phyloP scores from a whole-genome alignment of 371 early-diverging fungal genomes.

The Saksenaea vasiformis region DNA sequence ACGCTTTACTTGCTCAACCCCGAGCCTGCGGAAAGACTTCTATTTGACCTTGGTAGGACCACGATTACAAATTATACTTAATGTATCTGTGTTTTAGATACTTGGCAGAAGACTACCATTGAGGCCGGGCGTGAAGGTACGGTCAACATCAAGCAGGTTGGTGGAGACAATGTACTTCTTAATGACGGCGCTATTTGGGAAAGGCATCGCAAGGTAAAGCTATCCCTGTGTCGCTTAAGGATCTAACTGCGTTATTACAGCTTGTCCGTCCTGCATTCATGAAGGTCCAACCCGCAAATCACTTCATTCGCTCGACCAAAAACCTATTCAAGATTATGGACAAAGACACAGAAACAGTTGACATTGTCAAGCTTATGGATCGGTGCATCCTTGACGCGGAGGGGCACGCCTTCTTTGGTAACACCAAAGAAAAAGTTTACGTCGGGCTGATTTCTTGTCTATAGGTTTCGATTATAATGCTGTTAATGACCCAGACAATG shows the following conservation, averaged over 20 bases:
- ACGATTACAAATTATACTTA: background rate
- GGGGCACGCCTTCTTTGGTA: slow-evolving; percentile 41
- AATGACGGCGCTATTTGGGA: background rate
- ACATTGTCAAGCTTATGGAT: slow-evolving; percentile 25
- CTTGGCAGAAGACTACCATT: slow-evolving; percentile 1
- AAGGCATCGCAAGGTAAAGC: background rate
- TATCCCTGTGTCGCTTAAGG: background rate
- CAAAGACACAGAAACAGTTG: slow-evolving; percentile 6
- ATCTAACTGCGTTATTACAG: slow-evolving; percentile 7
- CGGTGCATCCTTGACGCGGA: slow-evolving; percentile 38
- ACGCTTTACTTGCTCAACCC: background rate
- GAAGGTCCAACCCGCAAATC: slow-evolving; percentile 30
- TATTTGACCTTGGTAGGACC: background rate
- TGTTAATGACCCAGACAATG: slow-evolving; percentile 16
- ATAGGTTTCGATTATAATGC: slow-evolving; percentile 42
- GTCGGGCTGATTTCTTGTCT: background rate
- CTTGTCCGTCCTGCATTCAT: slow-evolving; percentile 42
- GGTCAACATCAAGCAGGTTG: background rate
- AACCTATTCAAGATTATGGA: slow-evolving; percentile 29
- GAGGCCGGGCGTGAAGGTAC: background rate
- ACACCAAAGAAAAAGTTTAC: background rate
- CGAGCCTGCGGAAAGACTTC: background rate
- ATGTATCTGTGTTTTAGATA: background rate
- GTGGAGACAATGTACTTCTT: background rate
- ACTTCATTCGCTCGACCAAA: slow-evolving; percentile 25